phyloP scores from a whole-genome alignment of 1,284 basidiomycete genomes.

The Ustilago vetiveriae region DNA sequence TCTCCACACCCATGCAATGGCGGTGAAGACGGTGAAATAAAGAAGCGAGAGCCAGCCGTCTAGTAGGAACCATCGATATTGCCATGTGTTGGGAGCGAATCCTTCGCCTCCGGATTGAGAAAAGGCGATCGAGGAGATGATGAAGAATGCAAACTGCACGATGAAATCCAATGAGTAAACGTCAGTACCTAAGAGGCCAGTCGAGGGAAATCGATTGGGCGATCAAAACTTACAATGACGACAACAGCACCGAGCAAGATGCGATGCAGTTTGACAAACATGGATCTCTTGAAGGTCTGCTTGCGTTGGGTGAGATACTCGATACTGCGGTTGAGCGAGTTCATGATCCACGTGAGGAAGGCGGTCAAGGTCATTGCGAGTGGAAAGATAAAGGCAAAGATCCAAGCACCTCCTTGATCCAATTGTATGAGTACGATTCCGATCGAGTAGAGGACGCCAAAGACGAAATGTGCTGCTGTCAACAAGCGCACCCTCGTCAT shows the following conservation, averaged over 20 bases:
- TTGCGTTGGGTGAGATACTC: conserved; percentile 57
- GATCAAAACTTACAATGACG: conserved; percentile 72
- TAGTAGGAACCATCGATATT: conserved; percentile 90
- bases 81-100: conserved; percentile 93
- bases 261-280: conserved; percentile 76
- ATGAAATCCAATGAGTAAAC: neutral
- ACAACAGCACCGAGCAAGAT: conserved; percentile 86
- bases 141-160: conserved; percentile 76
- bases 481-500: conserved; percentile 82
- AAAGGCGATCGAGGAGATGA: conserved; percentile 89
- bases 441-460: conserved; percentile 77
- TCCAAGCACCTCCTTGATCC: conserved; percentile 71
- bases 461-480: conserved; percentile 86
- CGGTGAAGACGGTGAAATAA: conserved; percentile 74
- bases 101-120: conserved; percentile 89
- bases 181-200: neutral
- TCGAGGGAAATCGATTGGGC: neutral
- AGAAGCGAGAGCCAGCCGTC: conserved; percentile 90
- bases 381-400: conserved; percentile 77
- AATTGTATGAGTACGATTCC: conserved; percentile 74
- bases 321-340: conserved; percentile 61
- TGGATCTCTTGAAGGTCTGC: conserved; percentile 61
- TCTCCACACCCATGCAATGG: conserved; percentile 90
- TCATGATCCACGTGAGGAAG: conserved; percentile 86
- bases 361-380: conserved; percentile 90